These are phyloP conservation scores for Graphium sp. DNA, from an alignment of 2,329 filamentous ascomycete species.

Conservation along the genomic window DNA sequence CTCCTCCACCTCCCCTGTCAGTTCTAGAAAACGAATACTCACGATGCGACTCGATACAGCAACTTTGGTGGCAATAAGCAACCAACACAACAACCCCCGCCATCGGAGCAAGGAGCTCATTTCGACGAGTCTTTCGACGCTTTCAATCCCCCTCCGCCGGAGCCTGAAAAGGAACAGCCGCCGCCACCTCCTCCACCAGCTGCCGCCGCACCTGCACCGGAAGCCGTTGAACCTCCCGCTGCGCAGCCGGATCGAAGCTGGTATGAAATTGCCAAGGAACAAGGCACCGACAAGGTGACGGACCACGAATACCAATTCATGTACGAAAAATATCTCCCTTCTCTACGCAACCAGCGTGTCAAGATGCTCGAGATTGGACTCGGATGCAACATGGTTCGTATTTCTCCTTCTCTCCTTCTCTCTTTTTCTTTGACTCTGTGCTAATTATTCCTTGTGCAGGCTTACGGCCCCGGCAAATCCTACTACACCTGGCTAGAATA, in stretches of 20 bases:
- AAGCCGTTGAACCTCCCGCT: too few relatives aligned
- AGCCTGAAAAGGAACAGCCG: too few relatives aligned
- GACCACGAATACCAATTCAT: conserved; percentile 19
- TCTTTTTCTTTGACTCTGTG: neutral
- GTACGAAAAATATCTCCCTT: conserved; percentile 19
- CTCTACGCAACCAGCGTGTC: conserved; percentile 13
- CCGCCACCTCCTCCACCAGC: too few relatives aligned
- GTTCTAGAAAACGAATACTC: too few relatives aligned
- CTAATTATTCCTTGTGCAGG: conserved; percentile 8
- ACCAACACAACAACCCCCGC: too few relatives aligned
- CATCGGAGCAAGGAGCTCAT: neutral
- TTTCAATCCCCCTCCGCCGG: too few relatives aligned
- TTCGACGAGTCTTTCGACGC: too few relatives aligned
- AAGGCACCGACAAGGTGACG: conserved; percentile 22
- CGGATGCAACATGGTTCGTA: conserved; percentile 18
- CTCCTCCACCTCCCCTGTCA: neutral
- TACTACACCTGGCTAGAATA: conserved; percentile 23
- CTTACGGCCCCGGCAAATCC: conserved; percentile 17
- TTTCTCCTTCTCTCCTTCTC: neutral
- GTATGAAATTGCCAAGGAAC: conserved; percentile 12
- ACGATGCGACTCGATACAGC: too few relatives aligned
- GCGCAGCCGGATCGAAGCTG: too few relatives aligned
- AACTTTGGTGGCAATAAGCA: too few relatives aligned
- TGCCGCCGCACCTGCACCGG: neutral
- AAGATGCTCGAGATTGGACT: conserved; percentile 24